phyloP scores from a whole-genome alignment of 768 basidiomycete species.

The Boletus rex-veris region DNA sequence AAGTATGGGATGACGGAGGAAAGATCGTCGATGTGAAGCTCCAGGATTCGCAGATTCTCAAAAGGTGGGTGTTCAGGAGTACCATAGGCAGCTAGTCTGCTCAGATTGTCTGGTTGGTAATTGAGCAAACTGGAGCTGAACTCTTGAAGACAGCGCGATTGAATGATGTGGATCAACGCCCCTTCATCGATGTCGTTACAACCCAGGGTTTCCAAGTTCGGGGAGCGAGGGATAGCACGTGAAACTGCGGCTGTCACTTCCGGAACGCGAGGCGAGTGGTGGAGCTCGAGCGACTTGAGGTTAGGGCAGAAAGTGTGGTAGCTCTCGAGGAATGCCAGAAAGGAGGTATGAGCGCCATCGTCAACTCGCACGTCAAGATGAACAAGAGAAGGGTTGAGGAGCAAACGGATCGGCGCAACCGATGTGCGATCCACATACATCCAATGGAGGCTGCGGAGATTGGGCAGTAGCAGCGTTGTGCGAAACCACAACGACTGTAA shows the following conservation, averaged over 20 bases:
- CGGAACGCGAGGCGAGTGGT: neutral
- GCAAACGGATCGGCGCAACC: neutral
- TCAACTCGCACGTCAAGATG: constrained; percentile 1
- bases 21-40: neutral
- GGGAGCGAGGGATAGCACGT: constrained; percentile 2
- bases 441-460: constrained; percentile 4
- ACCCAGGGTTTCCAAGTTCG: neutral
- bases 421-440: neutral
- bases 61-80: neutral
- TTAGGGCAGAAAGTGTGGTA: constrained; percentile 4
- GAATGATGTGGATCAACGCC: neutral
- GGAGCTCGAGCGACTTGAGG: constrained; percentile 3
- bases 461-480: constrained; percentile 6
- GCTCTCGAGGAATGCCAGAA: constrained; percentile 2
- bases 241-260: neutral
- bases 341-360: neutral
- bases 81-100: neutral
- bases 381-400: constrained; percentile 8
- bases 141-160: neutral
- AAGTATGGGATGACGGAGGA: constrained; percentile 8
- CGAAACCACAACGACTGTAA: constrained; percentile 1
- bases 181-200: constrained; percentile 2
- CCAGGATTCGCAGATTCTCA: constrained; percentile 6
- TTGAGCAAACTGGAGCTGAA: neutral
- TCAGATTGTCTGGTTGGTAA: neutral